Base-by-base conservation (phyloP, 2,329 filamentous ascomycete species). In the Rhinocladiella similis region DNA sequence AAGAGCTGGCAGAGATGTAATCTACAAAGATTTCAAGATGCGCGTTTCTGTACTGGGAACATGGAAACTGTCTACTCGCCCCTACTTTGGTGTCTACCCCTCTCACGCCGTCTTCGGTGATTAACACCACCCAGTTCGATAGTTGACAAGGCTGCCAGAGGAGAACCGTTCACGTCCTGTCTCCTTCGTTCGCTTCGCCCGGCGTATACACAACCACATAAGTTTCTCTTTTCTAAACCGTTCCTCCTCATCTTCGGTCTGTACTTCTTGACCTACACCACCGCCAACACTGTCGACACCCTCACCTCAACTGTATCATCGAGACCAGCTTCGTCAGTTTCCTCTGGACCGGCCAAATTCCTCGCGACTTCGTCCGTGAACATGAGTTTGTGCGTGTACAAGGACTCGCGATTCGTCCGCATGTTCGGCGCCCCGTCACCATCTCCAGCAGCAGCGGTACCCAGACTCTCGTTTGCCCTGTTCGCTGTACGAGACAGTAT, bases 261-360 rank as follows among this genome's bases (percentile, higher is more conserved):
- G 42, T 97, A 97, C 79, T 89, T 86, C 59, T 87, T 89, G 63
- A 97, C 93, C 57, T 97, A 97, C 77, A 76, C 94, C 12, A 91
- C 90, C 1, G 92, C 93, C 62, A 97, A 97, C 77, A 75, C 82
- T 12, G 84, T 96, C 69, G 93, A 97, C 76, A 97, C 93, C 0
- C 72, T 84, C 47, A 77, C 85, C 43, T 87, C 90, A 4, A 91
- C 88, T 1, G 64, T 85, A 13, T 72, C 77, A 47, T 75, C 83
- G 67, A 73, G 77, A 14, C 77, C 85, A 33, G 82, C 88, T 5
- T 76, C 78, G 5, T 73, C 77, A 64, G 86, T 90, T 27, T 92
- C 90, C 0, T 80, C 88, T 7, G 91, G 91, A 54, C 82, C 86
- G 0, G 73, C 83, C 59, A 97, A 97, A 71, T 97, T 97, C 75